Evolutionary conservation across 441 rosid species (phyloP), one percentile per base, ranked within the genome.

Genomic region (Jatropha podagrica): DNA sequence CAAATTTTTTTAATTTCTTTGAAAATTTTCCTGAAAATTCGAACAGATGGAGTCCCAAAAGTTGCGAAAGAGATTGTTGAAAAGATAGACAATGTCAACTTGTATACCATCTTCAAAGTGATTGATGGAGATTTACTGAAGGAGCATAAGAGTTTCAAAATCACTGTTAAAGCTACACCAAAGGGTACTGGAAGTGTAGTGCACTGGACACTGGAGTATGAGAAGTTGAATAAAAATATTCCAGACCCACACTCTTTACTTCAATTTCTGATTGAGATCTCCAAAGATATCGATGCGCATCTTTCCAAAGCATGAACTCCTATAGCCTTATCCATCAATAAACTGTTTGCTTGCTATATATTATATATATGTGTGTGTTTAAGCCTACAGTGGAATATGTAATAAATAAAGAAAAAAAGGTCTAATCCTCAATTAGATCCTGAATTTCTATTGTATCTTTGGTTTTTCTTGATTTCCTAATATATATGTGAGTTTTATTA

Each of bases 41-140:
- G 46, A 42, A 42, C 6, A 42, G 46, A 42, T 42, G 46, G 82
- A 37, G 77, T 17, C 0, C 23, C 59, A 5, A 66, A 76, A 38
- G 40, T 32, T 13, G 74, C 61, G 0, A 80, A 80, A 65, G 77
- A 80, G 15, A 7, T 72, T 7, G 40, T 80, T 17, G 79, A 76
- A 69, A 52, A 6, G 4, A 41, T 76, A 54, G 82, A 80, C 54
- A 74, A 76, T 37, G 77, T 11, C 32, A 76, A 76, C 73, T 27
- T 61, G 7, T 54, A 72, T 1, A 72, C 77, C 38, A 72, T 77
- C 4, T 76, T 26, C 54, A 76, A 59, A 42, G 74, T 72, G 52
- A 62, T 76, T 0, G 82, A 76, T 67, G 79, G 82, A 72, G 82
- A 76, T 1, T 4, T 76, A 32, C 1, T 56, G 52, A 80, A 73